Evolutionary conservation across 2,329 filamentous ascomycete species (phyloP).

Genomic region (Mycosphaerelloides madeirae): DNA sequence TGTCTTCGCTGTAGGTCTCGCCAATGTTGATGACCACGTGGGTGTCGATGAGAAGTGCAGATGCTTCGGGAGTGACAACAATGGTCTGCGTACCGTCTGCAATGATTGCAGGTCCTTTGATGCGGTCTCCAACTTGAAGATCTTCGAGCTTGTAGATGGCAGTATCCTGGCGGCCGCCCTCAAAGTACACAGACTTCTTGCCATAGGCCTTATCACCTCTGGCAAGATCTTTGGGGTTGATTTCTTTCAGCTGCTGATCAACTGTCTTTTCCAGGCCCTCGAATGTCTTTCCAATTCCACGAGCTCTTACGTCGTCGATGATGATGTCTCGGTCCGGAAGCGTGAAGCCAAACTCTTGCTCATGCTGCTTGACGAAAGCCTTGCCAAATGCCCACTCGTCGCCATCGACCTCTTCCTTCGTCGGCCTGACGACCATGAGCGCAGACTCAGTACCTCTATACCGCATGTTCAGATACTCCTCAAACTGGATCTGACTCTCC

Average conservation of each 20-base stretch:
- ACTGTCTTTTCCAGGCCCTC: constrained; percentile 74
- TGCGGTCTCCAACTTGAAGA: constrained; percentile 64
- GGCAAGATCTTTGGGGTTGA: constrained; percentile 56
- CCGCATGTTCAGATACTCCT: constrained; percentile 91
- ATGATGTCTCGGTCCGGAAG: constrained; percentile 81
- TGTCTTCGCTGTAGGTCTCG: constrained; percentile 43
- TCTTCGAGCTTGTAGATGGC: constrained; percentile 78
- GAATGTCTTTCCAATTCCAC: constrained; percentile 86
- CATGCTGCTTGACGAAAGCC: constrained; percentile 81
- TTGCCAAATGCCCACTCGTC: constrained; percentile 77
- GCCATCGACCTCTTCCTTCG: constrained; percentile 55
- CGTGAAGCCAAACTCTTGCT: constrained; percentile 90
- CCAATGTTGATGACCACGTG: constrained; percentile 85
- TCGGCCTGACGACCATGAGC: constrained; percentile 79
- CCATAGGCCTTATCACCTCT: constrained; percentile 60
- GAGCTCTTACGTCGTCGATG: constrained; percentile 80
- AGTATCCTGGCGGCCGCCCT: constrained; percentile 70
- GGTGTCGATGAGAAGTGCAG: constrained; percentile 73
- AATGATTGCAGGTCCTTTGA: constrained; percentile 78
- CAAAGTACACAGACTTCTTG: constrained; percentile 73
- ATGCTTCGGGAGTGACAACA: constrained; percentile 73
- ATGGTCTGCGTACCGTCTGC: constrained; percentile 89
- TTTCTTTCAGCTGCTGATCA: constrained; percentile 71
- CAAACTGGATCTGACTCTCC: constrained; percentile 69
- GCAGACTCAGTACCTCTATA: constrained; percentile 88